Evolutionary conservation across 2,329 filamentous ascomycete genomes (phyloP).

Genomic region (Aspergillus versicolor): DNA sequence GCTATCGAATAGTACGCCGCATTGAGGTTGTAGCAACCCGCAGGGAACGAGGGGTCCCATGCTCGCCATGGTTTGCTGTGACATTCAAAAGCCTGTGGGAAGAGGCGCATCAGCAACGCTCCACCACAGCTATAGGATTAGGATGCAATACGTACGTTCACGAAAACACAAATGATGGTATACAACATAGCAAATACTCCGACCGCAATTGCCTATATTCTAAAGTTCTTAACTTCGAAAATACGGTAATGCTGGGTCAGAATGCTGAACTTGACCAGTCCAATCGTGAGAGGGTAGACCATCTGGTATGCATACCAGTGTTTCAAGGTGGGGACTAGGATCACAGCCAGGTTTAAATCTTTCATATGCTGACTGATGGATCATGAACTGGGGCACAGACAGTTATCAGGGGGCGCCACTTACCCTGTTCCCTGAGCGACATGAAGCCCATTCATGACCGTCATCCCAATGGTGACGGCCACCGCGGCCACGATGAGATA

Average conservation of each 20-base stretch:
- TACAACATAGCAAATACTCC: constrained; percentile 8
- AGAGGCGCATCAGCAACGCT: background rate
- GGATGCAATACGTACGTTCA: background rate
- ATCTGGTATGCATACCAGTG: constrained; percentile 42
- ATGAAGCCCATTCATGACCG: constrained; percentile 13
- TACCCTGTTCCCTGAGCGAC: constrained; percentile 11
- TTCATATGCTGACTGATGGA: constrained; percentile 1
- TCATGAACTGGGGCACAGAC: background rate
- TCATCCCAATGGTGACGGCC: constrained; percentile 12
- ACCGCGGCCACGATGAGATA: constrained; percentile 9
- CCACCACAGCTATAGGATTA: background rate
- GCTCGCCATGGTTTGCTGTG: constrained; percentile 16
- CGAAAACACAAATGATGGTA: constrained; percentile 9
- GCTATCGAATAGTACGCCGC: constrained; percentile 12
- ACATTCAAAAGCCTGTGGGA: constrained; percentile 15
- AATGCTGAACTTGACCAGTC: constrained; percentile 44
- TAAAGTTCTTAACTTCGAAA: constrained; percentile 24
- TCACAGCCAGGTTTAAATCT: background rate
- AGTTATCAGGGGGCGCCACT: background rate
- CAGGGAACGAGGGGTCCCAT: constrained; percentile 12
- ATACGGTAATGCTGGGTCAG: constrained; percentile 47
- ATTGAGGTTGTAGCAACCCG: constrained; percentile 11
- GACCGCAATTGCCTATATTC: constrained; percentile 29
- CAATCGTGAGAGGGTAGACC: constrained; percentile 36
- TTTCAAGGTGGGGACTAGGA: constrained; percentile 26